Conservation (phyloP, 2,329 filamentous ascomycete genomes). For the Cladophialophora psammophila region DNA sequence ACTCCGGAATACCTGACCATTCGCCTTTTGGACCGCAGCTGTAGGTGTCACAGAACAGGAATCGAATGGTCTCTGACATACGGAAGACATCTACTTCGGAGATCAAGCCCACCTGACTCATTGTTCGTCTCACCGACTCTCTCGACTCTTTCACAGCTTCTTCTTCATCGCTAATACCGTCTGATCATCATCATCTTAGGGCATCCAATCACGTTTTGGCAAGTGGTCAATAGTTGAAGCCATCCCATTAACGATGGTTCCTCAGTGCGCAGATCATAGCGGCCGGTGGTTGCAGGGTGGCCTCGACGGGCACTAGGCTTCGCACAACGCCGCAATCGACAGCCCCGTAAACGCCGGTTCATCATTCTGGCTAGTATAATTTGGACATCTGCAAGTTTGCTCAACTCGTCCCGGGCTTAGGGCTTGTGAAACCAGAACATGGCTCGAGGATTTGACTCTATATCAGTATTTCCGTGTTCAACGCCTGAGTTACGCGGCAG, state of each 20-base stretch:
- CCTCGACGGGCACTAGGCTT: not conserved
- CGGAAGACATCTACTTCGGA: not conserved
- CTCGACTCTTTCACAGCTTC: not conserved
- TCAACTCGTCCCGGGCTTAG: not conserved
- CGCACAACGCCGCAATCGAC: not conserved
- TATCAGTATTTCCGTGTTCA: not conserved
- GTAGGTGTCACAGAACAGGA: not conserved
- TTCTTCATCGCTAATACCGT: not conserved
- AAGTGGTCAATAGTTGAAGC: not conserved
- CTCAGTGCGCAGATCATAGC: slow-evolving; percentile 12
- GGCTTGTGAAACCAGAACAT: not conserved
- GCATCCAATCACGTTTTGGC: slow-evolving; percentile 14
- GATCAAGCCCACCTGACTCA: slow-evolving; percentile 8
- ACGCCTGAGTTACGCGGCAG: not conserved
- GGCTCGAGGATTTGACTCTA: not conserved
- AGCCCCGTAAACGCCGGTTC: not conserved
- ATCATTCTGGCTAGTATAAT: not conserved
- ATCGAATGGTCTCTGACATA: not conserved
- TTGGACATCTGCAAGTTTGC: not conserved
- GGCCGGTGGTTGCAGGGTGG: slow-evolving; percentile 1
- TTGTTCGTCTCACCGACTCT: slow-evolving; percentile 21
- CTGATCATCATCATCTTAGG: slow-evolving; percentile 4
- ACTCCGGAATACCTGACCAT: not conserved
- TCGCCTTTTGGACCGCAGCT: not conserved
- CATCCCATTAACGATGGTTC: not conserved